phyloP scores from a whole-genome alignment of 441 rosid genomes.

The Mallotus repandus region DNA sequence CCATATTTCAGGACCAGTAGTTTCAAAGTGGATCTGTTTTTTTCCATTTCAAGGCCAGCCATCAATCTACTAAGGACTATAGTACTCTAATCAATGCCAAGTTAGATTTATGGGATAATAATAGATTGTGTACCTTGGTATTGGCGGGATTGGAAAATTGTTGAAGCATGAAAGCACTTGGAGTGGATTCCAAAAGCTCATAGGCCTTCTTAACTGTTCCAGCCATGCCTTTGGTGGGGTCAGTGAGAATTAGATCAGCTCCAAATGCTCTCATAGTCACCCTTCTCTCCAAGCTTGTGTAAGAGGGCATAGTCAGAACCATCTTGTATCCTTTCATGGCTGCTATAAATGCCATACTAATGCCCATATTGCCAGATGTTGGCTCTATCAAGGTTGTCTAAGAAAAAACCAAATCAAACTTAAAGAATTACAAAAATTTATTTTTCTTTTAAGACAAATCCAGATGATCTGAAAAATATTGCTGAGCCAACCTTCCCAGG shows the following conservation, averaged over 20 bases:
- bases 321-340: constrained; percentile 85
- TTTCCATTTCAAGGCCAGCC: constrained; percentile 8
- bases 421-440: neutral
- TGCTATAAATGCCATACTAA: constrained; percentile 90
- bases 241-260: constrained; percentile 81
- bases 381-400: constrained; percentile 92
- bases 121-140: constrained; percentile 44
- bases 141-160: constrained; percentile 90
- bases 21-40: constrained; percentile 74
- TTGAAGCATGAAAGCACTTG: constrained; percentile 72
- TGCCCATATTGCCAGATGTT: constrained; percentile 94
- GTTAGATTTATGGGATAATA: neutral
- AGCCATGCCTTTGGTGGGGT: constrained; percentile 92
- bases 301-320: constrained; percentile 92
- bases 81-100: neutral
- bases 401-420: constrained; percentile 1
- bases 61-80: neutral
- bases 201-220: constrained; percentile 92
- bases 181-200: constrained; percentile 67
- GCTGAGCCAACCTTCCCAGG: constrained; percentile 64
- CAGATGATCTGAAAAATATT: neutral
- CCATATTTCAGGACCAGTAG: constrained; percentile 97
- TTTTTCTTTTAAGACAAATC: neutral
- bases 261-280: constrained; percentile 92
- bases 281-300: constrained; percentile 92